Conservation (phyloP, 768 basidiomycete species). For the Aureoboletus auriporus region DNA sequence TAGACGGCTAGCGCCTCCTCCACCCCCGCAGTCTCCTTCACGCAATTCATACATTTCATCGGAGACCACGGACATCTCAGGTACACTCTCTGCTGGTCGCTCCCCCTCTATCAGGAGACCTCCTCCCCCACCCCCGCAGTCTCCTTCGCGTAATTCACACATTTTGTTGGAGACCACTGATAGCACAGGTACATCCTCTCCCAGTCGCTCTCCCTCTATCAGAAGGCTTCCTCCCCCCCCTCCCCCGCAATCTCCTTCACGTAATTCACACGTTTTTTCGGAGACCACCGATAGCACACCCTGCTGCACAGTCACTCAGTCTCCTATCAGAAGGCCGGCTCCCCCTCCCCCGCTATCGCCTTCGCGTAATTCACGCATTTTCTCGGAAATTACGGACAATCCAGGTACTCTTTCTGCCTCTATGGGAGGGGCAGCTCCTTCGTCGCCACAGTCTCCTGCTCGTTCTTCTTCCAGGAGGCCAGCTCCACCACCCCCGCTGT, state of each 20-base stretch:
- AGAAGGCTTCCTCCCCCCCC: too few species aligned
- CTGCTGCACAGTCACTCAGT: background rate
- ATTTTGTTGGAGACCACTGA: background rate
- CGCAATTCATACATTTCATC: background rate
- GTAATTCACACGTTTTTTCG: background rate
- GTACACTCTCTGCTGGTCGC: background rate
- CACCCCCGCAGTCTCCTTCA: slow-evolving; percentile 2
- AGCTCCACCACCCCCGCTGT: too few species aligned
- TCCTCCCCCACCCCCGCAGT: slow-evolving; percentile 2
- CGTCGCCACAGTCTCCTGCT: too few species aligned
- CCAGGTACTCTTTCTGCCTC: too few species aligned
- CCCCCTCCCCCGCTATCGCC: too few species aligned
- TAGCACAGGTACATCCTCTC: background rate
- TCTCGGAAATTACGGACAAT: too few species aligned
- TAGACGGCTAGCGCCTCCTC: slow-evolving; percentile 4
- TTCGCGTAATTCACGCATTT: background rate
- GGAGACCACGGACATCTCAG: background rate
- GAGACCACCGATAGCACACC: background rate
- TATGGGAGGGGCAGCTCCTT: too few species aligned
- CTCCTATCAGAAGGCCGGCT: background rate
- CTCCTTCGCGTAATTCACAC: background rate
- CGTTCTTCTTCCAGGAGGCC: too few species aligned
- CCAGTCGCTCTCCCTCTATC: background rate
- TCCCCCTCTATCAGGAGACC: slow-evolving; percentile 2
- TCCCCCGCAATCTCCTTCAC: background rate